Evolutionary conservation across 345 rosid genomes (phyloP), one percentile per base, ranked within the genome.

Genomic region (Arabis alpina): DNA sequence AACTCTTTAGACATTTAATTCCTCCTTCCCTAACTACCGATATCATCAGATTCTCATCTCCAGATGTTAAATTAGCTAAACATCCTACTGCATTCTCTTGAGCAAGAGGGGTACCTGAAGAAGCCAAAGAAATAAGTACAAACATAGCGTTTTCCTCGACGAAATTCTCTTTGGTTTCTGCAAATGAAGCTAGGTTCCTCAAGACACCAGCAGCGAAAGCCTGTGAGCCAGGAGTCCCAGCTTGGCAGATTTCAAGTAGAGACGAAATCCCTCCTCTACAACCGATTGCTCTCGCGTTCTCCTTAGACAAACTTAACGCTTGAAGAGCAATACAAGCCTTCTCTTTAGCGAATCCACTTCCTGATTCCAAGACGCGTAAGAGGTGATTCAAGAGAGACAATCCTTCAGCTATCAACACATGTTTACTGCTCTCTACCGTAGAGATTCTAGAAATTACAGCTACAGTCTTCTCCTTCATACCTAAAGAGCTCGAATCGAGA

Each of bases 251-350:
- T 63, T 91, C 91, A 45, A 93, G 62, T 0, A 93, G 78, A 25
- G 97, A 85, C 7, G 90, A 87, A 80, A 93, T 80, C 40, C 96
- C 97, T 42, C 98, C 96, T 80, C 98, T 81, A 10, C 82, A 87
- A 14, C 94, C 96, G 14, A 93, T 84, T 0, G 93, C 87, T 68
- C 97, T 85, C 0, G 91, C 96, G 66, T 88, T 87, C 60, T 91
- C 98, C 66, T 81, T 91, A 0, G 96, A 86, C 19, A 78, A 63
- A 66, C 86, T 89, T 19, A 93, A 63, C 12, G 90, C 85, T 74
- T 82, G 94, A 37, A 93, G 82, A 36, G 96, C 90, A 30, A 87
- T n/a, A 66, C 97, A 93, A 28, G 97, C 94, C 40, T 86, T 89
- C 75, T 89, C 96, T 75, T 81, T 88, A 0, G 95, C 90, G 68